These are phyloP conservation scores for Dioscorea dumetorum DNA, from an alignment of 106 monocot species.

Conservation along the genomic window DNA sequence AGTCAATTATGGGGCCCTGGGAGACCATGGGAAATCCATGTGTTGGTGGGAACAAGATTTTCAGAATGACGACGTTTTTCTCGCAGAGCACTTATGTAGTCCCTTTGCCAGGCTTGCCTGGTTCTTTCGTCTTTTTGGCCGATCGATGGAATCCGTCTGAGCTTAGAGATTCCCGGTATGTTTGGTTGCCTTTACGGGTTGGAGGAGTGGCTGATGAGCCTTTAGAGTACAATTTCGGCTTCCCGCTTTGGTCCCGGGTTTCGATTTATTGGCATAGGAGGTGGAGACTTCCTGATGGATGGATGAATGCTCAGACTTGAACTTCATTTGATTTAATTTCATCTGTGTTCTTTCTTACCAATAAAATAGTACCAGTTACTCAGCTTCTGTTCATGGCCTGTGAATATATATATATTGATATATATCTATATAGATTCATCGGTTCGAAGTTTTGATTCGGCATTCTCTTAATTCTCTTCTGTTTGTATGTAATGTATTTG, in stretches of 20 bases:
- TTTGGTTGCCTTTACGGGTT: constrained; percentile 76
- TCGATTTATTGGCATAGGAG: constrained; percentile 67
- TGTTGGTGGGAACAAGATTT: constrained; percentile 71
- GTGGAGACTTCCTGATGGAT: constrained; percentile 57
- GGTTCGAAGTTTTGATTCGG: too few species aligned
- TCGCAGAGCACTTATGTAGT: constrained; percentile 77
- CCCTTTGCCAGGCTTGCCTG: constrained; percentile 51
- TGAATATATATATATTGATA: too few species aligned
- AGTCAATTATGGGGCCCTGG: constrained; percentile 92
- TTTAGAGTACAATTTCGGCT: constrained; percentile 69
- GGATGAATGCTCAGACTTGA: constrained; percentile 24
- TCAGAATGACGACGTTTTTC: constrained; percentile 76
- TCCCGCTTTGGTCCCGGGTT: constrained; percentile 61
- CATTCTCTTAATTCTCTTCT: too few species aligned
- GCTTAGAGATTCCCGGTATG: constrained; percentile 85
- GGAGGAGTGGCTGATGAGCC: constrained; percentile 86
- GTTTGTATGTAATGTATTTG: too few species aligned
- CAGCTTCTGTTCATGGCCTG: constrained; percentile 8
- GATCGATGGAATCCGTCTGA: constrained; percentile 88
- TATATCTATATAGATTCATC: too few species aligned
- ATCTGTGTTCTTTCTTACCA: neutral
- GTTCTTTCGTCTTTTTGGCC: constrained; percentile 86
- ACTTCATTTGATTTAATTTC: too few species aligned
- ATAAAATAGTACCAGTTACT: neutral
- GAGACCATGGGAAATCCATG: constrained; percentile 91